Evolutionary conservation across 768 basidiomycete species (phyloP).

Genomic region (Cystoderma amianthinum): DNA sequence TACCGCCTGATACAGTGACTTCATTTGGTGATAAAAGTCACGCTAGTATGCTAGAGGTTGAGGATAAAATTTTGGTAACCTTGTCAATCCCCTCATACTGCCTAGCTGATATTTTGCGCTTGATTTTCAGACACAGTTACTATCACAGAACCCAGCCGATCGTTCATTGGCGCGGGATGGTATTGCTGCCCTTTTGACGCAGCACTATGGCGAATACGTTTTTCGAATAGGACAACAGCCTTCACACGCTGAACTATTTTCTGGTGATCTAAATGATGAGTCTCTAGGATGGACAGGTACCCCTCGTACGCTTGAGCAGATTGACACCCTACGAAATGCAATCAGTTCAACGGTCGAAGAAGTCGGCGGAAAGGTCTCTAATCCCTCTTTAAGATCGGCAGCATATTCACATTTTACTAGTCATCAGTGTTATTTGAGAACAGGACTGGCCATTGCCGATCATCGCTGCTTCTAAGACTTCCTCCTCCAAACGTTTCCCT

Average conservation of each 20-base stretch:
- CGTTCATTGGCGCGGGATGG: conserved; percentile 55
- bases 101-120: conserved; percentile 5
- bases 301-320: conserved; percentile 40
- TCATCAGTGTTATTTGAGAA: conserved; percentile 48
- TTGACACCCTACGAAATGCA: conserved; percentile 36
- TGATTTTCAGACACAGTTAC: conserved; percentile 32
- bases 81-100: conserved; percentile 1
- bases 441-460: conserved; percentile 42
- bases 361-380: conserved; percentile 68
- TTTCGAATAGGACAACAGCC: conserved; percentile 69
- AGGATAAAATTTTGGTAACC: conserved; percentile 48
- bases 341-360: conserved; percentile 57
- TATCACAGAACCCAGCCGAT: conserved; percentile 32
- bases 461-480: conserved; percentile 59
- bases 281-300: conserved; percentile 49
- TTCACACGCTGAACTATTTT: conserved; percentile 46
- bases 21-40: conserved; percentile 4
- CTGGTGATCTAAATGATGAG: conserved; percentile 41
- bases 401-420: conserved; percentile 24
- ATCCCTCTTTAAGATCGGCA: neutral
- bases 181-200: conserved; percentile 61
- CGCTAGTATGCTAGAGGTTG: conserved; percentile 36
- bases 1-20: neutral
- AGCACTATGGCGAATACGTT: conserved; percentile 65
- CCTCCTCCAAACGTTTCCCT: conserved; percentile 70